phyloP scores from a whole-genome alignment of 139 green algal genomes.

The Eudorina sp. region DNA sequence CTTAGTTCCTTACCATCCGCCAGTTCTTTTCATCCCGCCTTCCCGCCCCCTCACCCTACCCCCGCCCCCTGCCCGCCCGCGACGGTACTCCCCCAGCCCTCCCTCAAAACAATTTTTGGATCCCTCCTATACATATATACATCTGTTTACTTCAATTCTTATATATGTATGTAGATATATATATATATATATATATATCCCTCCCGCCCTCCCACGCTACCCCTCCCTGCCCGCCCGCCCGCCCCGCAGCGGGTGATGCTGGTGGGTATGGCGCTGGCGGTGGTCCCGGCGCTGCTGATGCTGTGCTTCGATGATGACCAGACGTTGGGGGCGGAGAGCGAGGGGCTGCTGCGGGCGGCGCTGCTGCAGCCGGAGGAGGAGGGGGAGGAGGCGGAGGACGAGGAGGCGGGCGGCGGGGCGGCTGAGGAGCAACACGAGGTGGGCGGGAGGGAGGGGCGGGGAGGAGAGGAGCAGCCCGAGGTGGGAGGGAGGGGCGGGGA shows the following conservation, averaged over 20 bases:
- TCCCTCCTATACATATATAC: no score
- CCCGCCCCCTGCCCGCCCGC: no score
- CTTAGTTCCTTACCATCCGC: no score
- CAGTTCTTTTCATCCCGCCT: no score
- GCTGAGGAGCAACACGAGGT: not conserved
- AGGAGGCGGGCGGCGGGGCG: not conserved
- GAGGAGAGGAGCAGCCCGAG: not conserved
- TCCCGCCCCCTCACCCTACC: no score
- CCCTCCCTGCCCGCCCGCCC: not conserved
- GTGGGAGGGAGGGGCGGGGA: not conserved
- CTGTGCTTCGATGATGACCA: conserved; percentile 65
- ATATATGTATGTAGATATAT: no score
- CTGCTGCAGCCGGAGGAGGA: not conserved
- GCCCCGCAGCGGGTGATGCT: conserved; percentile 57
- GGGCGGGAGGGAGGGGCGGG: no score
- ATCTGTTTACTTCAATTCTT: no score
- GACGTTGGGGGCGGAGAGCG: conserved; percentile 64
- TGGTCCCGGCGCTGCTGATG: conserved; percentile 56
- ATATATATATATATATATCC: no score
- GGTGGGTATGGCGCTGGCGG: conserved; percentile 55
- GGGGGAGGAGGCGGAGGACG: not conserved
- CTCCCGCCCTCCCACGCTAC: no score
- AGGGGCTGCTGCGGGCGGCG: conserved; percentile 47
- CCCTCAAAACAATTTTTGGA: no score
- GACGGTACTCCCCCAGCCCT: no score